phyloP scores from a whole-genome alignment of 2,329 filamentous ascomycete genomes.

The Botrytis elliptica region DNA sequence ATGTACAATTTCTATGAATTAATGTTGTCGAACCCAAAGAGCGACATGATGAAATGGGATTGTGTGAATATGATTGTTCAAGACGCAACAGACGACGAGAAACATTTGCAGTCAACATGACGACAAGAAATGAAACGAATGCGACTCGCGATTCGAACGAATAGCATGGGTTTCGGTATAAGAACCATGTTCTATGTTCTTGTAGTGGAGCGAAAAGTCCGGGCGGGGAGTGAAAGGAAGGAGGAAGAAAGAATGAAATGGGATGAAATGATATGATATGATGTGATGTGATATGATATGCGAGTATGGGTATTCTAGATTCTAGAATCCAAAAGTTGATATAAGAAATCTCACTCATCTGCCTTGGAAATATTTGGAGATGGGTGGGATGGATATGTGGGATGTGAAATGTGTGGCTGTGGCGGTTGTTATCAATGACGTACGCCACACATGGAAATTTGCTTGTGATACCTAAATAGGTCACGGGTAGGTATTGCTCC shows the following conservation, averaged over 20 bases:
- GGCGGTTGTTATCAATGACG: constrained; percentile 5
- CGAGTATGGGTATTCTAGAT: neutral
- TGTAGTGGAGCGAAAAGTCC: constrained; percentile 23
- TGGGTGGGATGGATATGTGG: neutral
- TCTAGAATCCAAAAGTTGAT: neutral
- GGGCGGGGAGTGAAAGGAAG: neutral
- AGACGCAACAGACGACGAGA: constrained; percentile 27
- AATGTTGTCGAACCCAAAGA: neutral
- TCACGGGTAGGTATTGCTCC: too few relatives aligned
- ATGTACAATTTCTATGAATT: neutral
- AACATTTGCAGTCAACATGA: constrained; percentile 30
- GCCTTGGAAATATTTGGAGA: neutral
- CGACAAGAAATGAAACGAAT: constrained; percentile 22
- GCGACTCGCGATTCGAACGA: constrained; percentile 8
- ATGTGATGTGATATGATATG: too few relatives aligned
- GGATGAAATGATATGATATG: too few relatives aligned
- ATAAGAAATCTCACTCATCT: neutral
- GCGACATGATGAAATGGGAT: neutral
- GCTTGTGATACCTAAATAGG: neutral
- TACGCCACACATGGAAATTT: neutral
- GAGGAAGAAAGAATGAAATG: neutral
- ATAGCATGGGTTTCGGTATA: constrained; percentile 16
- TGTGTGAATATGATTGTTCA: constrained; percentile 1
- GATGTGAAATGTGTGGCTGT: constrained; percentile 4
- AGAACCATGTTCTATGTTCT: constrained; percentile 23